Conservation (phyloP, 2,329 filamentous ascomycete species). For the Fusarium praegraminearum region DNA sequence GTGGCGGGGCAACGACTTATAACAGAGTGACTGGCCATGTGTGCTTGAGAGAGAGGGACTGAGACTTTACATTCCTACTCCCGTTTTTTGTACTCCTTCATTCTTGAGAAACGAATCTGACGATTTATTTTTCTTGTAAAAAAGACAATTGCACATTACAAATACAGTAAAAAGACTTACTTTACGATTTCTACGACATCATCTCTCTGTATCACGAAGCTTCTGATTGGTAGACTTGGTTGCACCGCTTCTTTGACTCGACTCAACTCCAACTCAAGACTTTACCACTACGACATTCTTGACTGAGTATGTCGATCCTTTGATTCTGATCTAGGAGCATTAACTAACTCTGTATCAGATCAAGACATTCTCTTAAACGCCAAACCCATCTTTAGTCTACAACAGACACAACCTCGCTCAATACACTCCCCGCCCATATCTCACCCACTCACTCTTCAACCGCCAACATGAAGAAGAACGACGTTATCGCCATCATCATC, state of each 20-base stretch:
- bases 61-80: constrained; percentile 32
- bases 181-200: constrained; percentile 17
- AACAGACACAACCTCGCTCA: neutral
- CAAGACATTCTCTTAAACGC: constrained; percentile 3
- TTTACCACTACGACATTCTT: neutral
- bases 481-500: constrained; percentile 76
- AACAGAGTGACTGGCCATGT: constrained; percentile 41
- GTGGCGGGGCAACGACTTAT: constrained; percentile 65
- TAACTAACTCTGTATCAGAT: constrained; percentile 20
- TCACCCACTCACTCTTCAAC: constrained; percentile 28
- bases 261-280: constrained; percentile 4
- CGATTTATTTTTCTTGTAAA: constrained; percentile 7
- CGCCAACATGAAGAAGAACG: constrained; percentile 71
- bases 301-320: constrained; percentile 10
- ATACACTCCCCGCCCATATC: neutral
- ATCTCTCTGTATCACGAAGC: constrained; percentile 10
- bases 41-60: neutral
- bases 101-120: constrained; percentile 5
- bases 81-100: constrained; percentile 10
- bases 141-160: neutral
- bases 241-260: constrained; percentile 19
- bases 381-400: neutral
- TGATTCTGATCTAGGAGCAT: neutral
- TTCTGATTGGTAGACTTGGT: constrained; percentile 23
- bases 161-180: neutral